These are phyloP conservation scores for Plasmodium gaboni DNA, from an alignment of 169 alveolate species.

Conservation along the genomic window DNA sequence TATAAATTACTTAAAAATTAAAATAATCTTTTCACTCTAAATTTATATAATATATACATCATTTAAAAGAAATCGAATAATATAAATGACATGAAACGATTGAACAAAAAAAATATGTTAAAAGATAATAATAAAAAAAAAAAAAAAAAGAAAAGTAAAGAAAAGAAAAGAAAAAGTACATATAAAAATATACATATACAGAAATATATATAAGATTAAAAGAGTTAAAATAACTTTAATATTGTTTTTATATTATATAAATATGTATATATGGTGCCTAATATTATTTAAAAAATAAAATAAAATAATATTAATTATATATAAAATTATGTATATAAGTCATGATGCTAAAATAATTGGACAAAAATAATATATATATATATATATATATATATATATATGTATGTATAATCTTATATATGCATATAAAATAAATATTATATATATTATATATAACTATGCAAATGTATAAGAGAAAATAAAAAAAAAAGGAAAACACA, in stretches of 20 bases:
- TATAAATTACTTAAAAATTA: no score
- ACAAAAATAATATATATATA: constrained; percentile 25
- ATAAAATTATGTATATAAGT: constrained; percentile 11
- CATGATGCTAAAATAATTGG: constrained; percentile 47
- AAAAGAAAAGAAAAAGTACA: background rate
- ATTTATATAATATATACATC: background rate
- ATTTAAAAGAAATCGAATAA: constrained; percentile 7
- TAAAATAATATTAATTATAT: constrained; percentile 39
- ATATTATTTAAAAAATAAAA: constrained; percentile 9
- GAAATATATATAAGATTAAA: background rate
- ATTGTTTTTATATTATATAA: constrained; percentile 1
- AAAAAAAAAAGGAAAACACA: background rate
- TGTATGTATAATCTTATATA: constrained; percentile 13
- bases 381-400: constrained; percentile 3
- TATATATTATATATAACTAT: no score
- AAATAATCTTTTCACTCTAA: background rate
- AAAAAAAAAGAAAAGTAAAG: background rate
- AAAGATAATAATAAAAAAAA: no score
- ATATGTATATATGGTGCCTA: constrained; percentile 12
- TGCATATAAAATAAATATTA: background rate
- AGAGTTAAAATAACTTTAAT: constrained; percentile 5
- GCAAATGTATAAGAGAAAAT: no score
- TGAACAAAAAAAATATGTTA: background rate
- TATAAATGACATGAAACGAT: constrained; percentile 2
- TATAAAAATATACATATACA: background rate